Evolutionary conservation across 306 rosid species (phyloP), one percentile per base, ranked within the genome.

Genomic region (Vicia sativa): DNA sequence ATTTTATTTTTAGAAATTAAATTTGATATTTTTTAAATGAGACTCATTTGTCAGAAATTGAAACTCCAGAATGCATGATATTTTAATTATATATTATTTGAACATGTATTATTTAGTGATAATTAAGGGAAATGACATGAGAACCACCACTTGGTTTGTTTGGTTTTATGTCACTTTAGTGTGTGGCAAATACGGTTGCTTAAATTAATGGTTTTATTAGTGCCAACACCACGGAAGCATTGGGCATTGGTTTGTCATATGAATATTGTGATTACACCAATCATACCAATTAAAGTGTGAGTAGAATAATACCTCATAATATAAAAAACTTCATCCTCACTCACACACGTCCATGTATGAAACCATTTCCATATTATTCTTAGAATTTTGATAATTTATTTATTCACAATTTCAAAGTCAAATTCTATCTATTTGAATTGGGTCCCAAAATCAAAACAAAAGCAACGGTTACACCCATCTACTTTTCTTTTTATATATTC

Each of bases 371-470:
- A n/a, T 9, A 3, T 49, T 23, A 50, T 21, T 35, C 37, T 63
- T 38, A 12, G 6, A 44, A 61, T 68, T 46, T 67, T 76, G 5
- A 5, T 29, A 49, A 49, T 52, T 19, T 10, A 39, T 39, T 9
- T 37, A 3, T 57, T 72, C 65, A 71, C 76, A 65, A 63, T 81
- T 83, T 65, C 74, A 49, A 78, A 85, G 89, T 85, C 89, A 87
- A 85, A 61, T 72, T 73, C 79, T 77, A 85, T 79, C 81, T 68
- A 68, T 75, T 46, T 34, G 70, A 4, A 37, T 54, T 38, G 79
- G 74, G 71, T 72, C 84, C 82, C 74, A 77, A 78, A 78, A 44
- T 41, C 45, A 41, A 60, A 45, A 66, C 61, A 62, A 59, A 78
- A 66, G 70, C 61, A 72, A 42, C 71, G 70, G 77, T 71, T 71